A percentile compares a stretch with the other conserved stretches of the same genome.
phyloP scores from a whole-genome alignment of 2,329 filamentous ascomycete genomes.

The Nothophaeocryptopus gaeumannii region DNA sequence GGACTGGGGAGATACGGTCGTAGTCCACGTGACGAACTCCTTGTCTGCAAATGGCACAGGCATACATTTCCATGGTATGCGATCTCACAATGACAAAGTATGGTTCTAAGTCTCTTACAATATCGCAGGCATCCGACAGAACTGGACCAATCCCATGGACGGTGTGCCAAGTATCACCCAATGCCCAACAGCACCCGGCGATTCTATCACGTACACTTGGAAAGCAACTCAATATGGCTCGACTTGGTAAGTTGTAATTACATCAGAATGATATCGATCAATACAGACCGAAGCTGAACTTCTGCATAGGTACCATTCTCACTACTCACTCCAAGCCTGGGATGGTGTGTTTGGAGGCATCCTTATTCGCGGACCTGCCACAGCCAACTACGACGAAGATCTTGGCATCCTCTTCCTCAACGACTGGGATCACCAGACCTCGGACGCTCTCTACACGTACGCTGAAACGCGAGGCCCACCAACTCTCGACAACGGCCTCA shows the following conservation, averaged over 20 bases:
- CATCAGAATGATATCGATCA: neutral
- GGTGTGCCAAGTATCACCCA: conserved; percentile 55
- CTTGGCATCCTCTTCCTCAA: conserved; percentile 40
- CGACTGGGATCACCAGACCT: conserved; percentile 38
- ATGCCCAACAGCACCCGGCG: conserved; percentile 64
- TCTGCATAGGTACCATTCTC: conserved; percentile 43
- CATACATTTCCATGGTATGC: conserved; percentile 48
- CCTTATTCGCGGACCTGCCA: conserved; percentile 39
- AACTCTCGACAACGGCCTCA: conserved; percentile 32
- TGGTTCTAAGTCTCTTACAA: no score
- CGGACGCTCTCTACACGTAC: conserved; percentile 27
- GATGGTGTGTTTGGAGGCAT: conserved; percentile 41
- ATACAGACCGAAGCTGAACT: no score
- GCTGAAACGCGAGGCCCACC: conserved; percentile 28
- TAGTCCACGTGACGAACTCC: conserved; percentile 36
- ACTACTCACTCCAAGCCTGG: conserved; percentile 42
- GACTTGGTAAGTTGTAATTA: neutral
- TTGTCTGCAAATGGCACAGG: conserved; percentile 47
- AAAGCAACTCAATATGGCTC: conserved; percentile 36
- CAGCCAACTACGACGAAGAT: conserved; percentile 39
- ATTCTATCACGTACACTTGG: conserved; percentile 42
- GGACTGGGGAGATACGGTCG: conserved; percentile 38
- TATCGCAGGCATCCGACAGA: conserved; percentile 41
- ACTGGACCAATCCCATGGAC: conserved; percentile 53
- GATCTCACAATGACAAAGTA: no score